phyloP scores from a whole-genome alignment of 805 yeast genomes.

The Metschnikowia dekortorum region DNA sequence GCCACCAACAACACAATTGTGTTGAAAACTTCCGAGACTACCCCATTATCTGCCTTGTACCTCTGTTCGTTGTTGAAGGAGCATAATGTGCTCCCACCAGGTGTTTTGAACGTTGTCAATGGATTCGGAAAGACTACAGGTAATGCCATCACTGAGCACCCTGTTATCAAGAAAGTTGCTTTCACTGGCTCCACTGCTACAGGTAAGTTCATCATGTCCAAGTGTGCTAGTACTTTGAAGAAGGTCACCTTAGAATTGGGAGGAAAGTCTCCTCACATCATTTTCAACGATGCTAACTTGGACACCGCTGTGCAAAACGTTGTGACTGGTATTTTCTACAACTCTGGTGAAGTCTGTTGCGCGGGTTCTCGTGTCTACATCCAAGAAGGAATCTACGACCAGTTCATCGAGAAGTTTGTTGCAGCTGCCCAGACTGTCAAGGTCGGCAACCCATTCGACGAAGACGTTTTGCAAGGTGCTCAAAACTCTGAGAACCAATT shows the following conservation, averaged over 20 bases:
- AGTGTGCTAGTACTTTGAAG: constrained; percentile 68
- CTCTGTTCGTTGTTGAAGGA: constrained; percentile 64
- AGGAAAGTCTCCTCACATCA: constrained; percentile 91
- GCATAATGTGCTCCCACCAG: constrained; percentile 82
- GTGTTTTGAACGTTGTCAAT: constrained; percentile 82
- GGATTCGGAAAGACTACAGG: constrained; percentile 89
- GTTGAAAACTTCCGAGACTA: constrained; percentile 86
- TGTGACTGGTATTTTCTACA: constrained; percentile 80
- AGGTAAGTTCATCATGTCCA: constrained; percentile 84
- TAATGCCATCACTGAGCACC: constrained; percentile 71
- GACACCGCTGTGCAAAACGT: constrained; percentile 72
- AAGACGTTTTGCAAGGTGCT: constrained; percentile 82
- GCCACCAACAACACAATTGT: constrained; percentile 89
- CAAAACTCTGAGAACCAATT: constrained; percentile 81
- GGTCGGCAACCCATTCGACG: constrained; percentile 83
- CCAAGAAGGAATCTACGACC: constrained; percentile 80
- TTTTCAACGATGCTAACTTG: constrained; percentile 81
- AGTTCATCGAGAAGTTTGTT: constrained; percentile 61
- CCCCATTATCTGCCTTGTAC: constrained; percentile 83
- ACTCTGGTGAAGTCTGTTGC: constrained; percentile 94
- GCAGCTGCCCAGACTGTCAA: constrained; percentile 47
- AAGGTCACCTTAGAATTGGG: constrained; percentile 93
- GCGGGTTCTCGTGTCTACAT: constrained; percentile 91
- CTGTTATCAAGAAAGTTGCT: constrained; percentile 81
- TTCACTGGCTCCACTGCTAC: constrained; percentile 94